phyloP scores from a whole-genome alignment of 768 basidiomycete genomes.

The Tylopilus balloui region DNA sequence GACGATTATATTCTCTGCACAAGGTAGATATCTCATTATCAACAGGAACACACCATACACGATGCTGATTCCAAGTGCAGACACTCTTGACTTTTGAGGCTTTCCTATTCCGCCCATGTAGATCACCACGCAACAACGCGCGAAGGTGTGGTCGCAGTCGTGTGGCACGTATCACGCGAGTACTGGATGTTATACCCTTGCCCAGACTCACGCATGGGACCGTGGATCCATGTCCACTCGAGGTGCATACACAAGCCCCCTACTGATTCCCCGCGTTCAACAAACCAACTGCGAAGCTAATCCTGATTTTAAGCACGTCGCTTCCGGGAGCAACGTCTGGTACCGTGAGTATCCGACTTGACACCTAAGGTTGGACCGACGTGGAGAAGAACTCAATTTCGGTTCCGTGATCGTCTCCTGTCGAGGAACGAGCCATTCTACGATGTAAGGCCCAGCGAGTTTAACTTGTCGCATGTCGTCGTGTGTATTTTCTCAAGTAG shows the following conservation, averaged over 20 bases:
- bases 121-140: no score
- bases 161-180: slow-evolving; percentile 48
- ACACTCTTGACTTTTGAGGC: no score
- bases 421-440: slow-evolving; percentile 29
- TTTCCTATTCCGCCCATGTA: no score
- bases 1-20: no score
- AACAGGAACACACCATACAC: no score
- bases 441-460: slow-evolving; percentile 21
- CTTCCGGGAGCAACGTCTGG: slow-evolving; percentile 45
- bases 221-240: slow-evolving; percentile 45
- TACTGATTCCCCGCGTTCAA: neutral
- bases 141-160: no score
- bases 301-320: slow-evolving; percentile 42
- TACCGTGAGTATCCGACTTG: slow-evolving; percentile 33
- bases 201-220: slow-evolving; percentile 43
- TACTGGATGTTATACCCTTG: slow-evolving; percentile 45
- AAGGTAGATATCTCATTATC: no score
- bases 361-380: no score
- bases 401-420: slow-evolving; percentile 36
- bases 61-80: no score
- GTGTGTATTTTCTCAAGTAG: neutral
- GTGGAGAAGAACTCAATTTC: slow-evolving; percentile 42
- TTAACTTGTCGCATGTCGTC: neutral
- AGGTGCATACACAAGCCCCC: neutral
- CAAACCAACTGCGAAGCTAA: slow-evolving; percentile 46